A percentile compares a stretch with the other conserved stretches of the same genome.
Conservation (phyloP, 2,329 filamentous ascomycete species). For the Esteya vermicola region DNA sequence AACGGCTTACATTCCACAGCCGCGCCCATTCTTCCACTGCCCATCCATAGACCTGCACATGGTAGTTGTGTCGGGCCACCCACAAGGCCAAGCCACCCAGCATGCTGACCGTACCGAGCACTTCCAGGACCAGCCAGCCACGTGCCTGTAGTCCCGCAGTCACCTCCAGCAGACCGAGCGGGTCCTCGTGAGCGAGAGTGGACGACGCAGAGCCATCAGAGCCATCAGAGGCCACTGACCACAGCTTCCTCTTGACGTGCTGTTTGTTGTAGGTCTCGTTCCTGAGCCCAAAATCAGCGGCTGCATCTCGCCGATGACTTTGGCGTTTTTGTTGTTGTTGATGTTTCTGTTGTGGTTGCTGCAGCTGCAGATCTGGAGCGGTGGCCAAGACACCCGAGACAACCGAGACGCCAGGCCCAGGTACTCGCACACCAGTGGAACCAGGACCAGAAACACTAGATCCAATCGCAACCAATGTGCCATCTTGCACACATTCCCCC, state of each 20-base stretch:
- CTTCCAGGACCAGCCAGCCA: conserved; percentile 55
- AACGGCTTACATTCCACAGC: conserved; percentile 15
- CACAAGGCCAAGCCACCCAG: conserved; percentile 59
- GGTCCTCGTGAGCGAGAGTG: conserved; percentile 48
- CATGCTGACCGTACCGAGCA: conserved; percentile 60
- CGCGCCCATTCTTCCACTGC: conserved; percentile 15
- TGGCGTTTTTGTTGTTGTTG: too few relatives aligned
- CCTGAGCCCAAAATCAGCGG: too few relatives aligned
- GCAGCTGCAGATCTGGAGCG: too few relatives aligned
- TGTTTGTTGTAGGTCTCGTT: background rate
- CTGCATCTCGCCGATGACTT: conserved; percentile 9
- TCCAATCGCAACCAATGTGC: conserved; percentile 38
- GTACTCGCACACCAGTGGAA: too few relatives aligned
- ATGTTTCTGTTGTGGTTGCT: too few relatives aligned
- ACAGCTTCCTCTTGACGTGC: background rate
- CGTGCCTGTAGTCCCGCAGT: conserved; percentile 49
- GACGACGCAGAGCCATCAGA: background rate
- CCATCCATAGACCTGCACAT: conserved; percentile 15
- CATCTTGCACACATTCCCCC: conserved; percentile 52
- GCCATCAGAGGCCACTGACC: background rate
- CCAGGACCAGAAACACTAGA: too few relatives aligned
- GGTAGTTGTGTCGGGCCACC: conserved; percentile 23
- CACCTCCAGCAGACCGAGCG: conserved; percentile 61
- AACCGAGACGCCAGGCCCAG: too few relatives aligned
- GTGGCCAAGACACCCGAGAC: too few relatives aligned